These are phyloP conservation scores for Halophytophthora polymorphica DNA, from an alignment of 352 stramenopile species.

Conservation along the genomic window DNA sequence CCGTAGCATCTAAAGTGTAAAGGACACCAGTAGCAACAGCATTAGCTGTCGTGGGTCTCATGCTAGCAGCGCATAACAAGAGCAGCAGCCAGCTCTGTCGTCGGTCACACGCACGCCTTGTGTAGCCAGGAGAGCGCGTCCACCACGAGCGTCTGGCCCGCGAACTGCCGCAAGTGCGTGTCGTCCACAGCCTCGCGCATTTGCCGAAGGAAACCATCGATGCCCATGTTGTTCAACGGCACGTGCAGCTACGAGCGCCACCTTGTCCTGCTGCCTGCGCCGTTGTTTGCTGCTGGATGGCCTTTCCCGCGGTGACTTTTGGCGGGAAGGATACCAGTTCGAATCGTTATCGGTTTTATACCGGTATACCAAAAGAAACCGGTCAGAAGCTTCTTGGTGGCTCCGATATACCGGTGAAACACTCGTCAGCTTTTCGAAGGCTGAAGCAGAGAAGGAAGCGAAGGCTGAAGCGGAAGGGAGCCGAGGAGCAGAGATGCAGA, in stretches of 20 bases:
- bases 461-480: no score
- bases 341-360: no score
- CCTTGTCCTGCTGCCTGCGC: not conserved
- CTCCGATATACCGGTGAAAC: no score
- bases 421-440: no score
- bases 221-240: slow-evolving; percentile 38
- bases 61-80: not conserved
- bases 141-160: slow-evolving; percentile 54
- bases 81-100: no score
- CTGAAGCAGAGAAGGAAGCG: no score
- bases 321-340: slow-evolving; percentile 14
- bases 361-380: no score
- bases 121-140: slow-evolving; percentile 80
- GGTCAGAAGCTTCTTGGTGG: no score
- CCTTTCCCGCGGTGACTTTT: no score
- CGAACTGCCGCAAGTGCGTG: slow-evolving; percentile 51
- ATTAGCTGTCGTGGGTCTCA: not conserved
- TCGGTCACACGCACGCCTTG: slow-evolving; percentile 64
- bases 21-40: no score
- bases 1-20: slow-evolving; percentile 56
- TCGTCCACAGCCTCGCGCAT: slow-evolving; percentile 53
- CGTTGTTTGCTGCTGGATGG: no score
- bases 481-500: no score
- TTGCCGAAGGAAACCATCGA: slow-evolving; percentile 63
- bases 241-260: slow-evolving; percentile 1